Percentiles rank a stretch among this genome's conserved stretches.
Evolutionary conservation across 345 rosid genomes (phyloP).

Genomic region (Arabidopsis thaliana): TAIR10.1 NC_003076.8:2155001-2155500

Average conservation of each 20-base stretch:
- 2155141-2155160: constrained; percentile 2
- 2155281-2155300: neutral
- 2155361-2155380: neutral
- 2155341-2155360: neutral
- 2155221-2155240: constrained; percentile 13
- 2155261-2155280: constrained; percentile 3
- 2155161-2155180: neutral
- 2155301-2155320: constrained; percentile 8
- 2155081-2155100: constrained; percentile 4
- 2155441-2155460: neutral
- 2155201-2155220: neutral
- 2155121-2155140: constrained; percentile 7
- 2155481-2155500: neutral
- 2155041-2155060: constrained; percentile 28
- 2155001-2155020: constrained; percentile 15
- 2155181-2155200: neutral
- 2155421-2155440: constrained; percentile 13
- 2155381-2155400: neutral
- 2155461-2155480: constrained; percentile 10
- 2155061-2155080: constrained; percentile 4
- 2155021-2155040: constrained; percentile 9
- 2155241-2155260: neutral
- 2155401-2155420: neutral
- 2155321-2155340: neutral
- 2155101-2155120: constrained; percentile 12